Base-by-base conservation (phyloP, 306 rosid species). In the Neltuma alba region DNA sequence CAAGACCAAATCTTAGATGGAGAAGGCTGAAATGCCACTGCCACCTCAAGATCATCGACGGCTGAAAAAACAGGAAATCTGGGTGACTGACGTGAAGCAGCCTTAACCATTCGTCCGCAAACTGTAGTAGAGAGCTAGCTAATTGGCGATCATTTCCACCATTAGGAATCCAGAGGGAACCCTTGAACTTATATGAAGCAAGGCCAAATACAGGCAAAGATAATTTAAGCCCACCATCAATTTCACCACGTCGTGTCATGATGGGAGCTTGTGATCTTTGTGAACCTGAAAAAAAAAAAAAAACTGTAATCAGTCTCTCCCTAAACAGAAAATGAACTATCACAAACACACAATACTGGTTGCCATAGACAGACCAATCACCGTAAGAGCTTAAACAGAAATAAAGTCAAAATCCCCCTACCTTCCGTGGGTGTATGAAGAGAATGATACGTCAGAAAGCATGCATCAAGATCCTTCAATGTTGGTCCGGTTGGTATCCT, bases 401-500 rank as follows among this genome's bases (percentile, higher is more conserved):
- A 57, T 37, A 25, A 45, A 67, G 31, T 9, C 5, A 65, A 81
- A 79, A 12, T 1, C n/a, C 30, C 25, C 74, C 67, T 85, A 94
- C 97, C 98, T 89, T 84, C 89, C 70, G 80, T 36, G 18, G 94
- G 86, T 20, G 90, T 86, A 83, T 31, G 37, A 82, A 94, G 96
- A 66, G 30, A 63, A 85, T 94, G 98, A 79, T 92, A 94, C 9
- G 98, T 88, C 78, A 94, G 85, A 77, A 94, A 94, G 87, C 98
- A 92, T 28, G 98, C 97, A 81, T 94, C 92, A 25, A 94, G 88
- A 86, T 94, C 97, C 84, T 83, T 94, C 83, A 94, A 82, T 74
- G 97, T 94, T 78, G 94, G 97, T 47, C 98, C 98, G 12, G 94
- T 94, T 74, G 98, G 98, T 78, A 92, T 94, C 84, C 98, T 85